Base-by-base conservation (phyloP, 306 rosid genomes). In the Castanospermum australe region DNA sequence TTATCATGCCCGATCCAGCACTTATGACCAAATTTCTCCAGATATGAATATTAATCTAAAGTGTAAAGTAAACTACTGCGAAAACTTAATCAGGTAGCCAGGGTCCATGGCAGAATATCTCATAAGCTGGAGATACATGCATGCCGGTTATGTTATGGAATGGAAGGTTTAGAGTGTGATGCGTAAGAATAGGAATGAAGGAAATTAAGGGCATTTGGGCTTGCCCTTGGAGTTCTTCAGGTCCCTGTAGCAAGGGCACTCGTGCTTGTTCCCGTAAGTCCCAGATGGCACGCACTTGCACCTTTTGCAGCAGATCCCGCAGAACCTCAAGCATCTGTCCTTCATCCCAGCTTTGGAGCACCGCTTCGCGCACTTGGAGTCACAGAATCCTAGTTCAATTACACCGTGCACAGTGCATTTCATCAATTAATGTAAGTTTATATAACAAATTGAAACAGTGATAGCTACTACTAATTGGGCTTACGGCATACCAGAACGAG, bases 251-350 rank as follows among this genome's bases (percentile, higher is more conserved):
- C 97, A 94, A 89, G 97, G 92, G 82, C 97, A 92, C 86, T 94
- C 95, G 62, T 92, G 85, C 83, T 94, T 92, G 88, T 94, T 86
- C 5, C 98, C 97, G 17, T 80, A 89, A 59, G 98, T 92, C 30
- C 97, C 97, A 18, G 97, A 94, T 0, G 98, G 98, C 78, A 92
- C 97, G 48, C 98, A 94, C 21, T 86, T 54, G 61, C 98, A 94
- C 63, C 84, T 90, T 18, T 30, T 83, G 38, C 99, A 94, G 75
- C 99, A 94, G 10, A 94, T 88, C 3, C 92, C 90, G 6, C 99
- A 94, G 75, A 88, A 94, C 75, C 38, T 92, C 77, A 91, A 0
- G 86, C 99, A 94, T 51, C 93, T 50, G 30, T 90, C 91, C 72
- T 68, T 52, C 51, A 76, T 65, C 68, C 93, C 94, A 0, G 98